These are phyloP conservation scores for Rosa hybrid DNA, from an alignment of 331 rosid species.

Conservation along the genomic window DNA sequence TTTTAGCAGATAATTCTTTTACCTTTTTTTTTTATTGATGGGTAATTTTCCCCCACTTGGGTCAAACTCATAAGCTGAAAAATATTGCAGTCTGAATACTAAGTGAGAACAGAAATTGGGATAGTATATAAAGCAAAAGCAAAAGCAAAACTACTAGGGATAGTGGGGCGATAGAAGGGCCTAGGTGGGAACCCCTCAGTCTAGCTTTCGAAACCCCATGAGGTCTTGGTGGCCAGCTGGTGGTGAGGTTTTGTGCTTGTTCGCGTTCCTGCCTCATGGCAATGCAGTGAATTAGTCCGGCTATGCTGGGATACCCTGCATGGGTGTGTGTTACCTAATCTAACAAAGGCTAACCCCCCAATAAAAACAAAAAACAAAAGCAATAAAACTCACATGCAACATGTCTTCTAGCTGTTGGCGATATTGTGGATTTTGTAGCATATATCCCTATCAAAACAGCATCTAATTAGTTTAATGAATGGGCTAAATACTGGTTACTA, in stretches of 20 bases:
- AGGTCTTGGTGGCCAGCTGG: too few species aligned
- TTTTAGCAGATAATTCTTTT: neutral
- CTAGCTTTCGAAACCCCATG: too few species aligned
- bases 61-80: neutral
- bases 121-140: neutral
- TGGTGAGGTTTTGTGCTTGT: too few species aligned
- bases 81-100: neutral
- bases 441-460: slow-evolving; percentile 66
- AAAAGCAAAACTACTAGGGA: too few species aligned
- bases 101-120: neutral
- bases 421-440: slow-evolving; percentile 92
- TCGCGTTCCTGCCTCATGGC: too few species aligned
- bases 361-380: neutral
- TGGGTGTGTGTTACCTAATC: too few species aligned
- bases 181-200: too few species aligned
- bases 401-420: slow-evolving; percentile 96
- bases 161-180: too few species aligned
- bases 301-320: too few species aligned
- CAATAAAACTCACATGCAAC: slow-evolving; percentile 63
- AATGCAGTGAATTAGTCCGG: too few species aligned
- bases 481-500: too few species aligned
- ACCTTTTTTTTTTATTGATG: neutral
- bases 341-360: too few species aligned
- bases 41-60: neutral
- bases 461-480: neutral